Evolutionary conservation across 2,329 filamentous ascomycete species (phyloP).

Genomic region (Pyrenophora tritici-repentis): DNA sequence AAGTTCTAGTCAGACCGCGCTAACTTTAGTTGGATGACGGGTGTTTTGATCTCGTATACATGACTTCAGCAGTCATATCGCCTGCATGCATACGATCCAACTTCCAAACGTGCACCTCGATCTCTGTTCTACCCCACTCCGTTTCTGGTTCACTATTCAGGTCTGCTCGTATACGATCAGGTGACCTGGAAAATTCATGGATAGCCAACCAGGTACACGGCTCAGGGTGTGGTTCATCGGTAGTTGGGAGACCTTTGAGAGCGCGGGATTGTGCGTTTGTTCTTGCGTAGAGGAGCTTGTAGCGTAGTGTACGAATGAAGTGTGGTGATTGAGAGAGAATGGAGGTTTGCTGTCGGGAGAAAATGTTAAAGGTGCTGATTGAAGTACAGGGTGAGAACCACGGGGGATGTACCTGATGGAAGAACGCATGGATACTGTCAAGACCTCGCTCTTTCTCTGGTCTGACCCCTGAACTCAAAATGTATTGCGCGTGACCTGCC

Average conservation of each 20-base stretch:
- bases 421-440: slow-evolving; percentile 21
- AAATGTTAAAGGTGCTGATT: background rate
- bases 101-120: slow-evolving; percentile 5
- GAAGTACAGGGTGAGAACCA: too few relatives aligned
- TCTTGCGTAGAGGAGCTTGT: slow-evolving; percentile 32
- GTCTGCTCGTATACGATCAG: slow-evolving; percentile 11
- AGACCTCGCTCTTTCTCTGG: slow-evolving; percentile 15
- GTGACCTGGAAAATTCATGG: slow-evolving; percentile 30
- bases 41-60: too few relatives aligned
- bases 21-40: too few relatives aligned
- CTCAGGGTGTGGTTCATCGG: slow-evolving; percentile 28
- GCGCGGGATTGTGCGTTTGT: slow-evolving; percentile 39
- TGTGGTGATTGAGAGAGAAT: slow-evolving; percentile 16
- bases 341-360: slow-evolving; percentile 16
- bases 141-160: background rate
- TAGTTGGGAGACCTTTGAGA: slow-evolving; percentile 35
- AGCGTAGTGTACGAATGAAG: slow-evolving; percentile 31
- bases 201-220: slow-evolving; percentile 34
- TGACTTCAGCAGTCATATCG: background rate
- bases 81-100: slow-evolving; percentile 3
- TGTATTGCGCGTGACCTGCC: slow-evolving; percentile 19
- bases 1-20: too few relatives aligned
- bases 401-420: slow-evolving; percentile 8
- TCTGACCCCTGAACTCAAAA: slow-evolving; percentile 26
- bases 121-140: background rate